A percentile compares a stretch with the other conserved stretches of the same genome.
phyloP scores from a whole-genome alignment of 495 filamentous ascomycete species.

The Penicillium coprophilum region DNA sequence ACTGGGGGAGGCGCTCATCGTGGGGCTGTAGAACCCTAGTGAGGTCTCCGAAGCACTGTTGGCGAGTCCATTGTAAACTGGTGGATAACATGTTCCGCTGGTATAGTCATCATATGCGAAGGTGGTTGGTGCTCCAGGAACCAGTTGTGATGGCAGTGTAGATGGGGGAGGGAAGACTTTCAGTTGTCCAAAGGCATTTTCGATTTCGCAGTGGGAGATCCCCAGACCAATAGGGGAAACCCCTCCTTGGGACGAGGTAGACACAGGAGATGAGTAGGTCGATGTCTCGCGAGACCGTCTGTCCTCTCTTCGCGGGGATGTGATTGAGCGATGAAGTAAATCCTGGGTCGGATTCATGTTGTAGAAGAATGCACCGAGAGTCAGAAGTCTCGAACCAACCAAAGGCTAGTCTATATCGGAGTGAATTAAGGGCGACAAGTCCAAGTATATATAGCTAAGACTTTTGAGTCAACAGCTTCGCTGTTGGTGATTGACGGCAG shows the following conservation, averaged over 20 bases:
- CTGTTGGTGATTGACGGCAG: conserved; percentile 22
- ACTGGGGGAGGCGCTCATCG: conserved; percentile 28
- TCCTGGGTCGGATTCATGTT: conserved; percentile 20
- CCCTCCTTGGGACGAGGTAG: conserved; percentile 15
- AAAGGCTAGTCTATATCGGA: conserved; percentile 15
- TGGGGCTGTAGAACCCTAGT: conserved; percentile 28
- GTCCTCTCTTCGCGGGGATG: conserved; percentile 18
- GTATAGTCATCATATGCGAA: conserved; percentile 20
- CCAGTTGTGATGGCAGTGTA: conserved; percentile 21
- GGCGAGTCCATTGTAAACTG: conserved; percentile 16
- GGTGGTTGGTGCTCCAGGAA: conserved; percentile 17
- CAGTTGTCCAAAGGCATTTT: conserved; percentile 16
- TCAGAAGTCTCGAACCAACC: conserved; percentile 12
- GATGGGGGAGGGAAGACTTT: conserved; percentile 18
- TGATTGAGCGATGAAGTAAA: conserved; percentile 8
- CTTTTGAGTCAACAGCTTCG: conserved; percentile 24
- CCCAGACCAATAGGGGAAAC: conserved; percentile 31
- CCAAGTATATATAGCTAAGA: conserved; percentile 28
- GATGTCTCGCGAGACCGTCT: conserved; percentile 20
- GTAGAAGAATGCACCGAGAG: neutral
- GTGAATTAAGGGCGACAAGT: conserved; percentile 10
- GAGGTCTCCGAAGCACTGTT: conserved; percentile 24
- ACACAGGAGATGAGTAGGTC: conserved; percentile 25
- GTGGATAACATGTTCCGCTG: conserved; percentile 14
- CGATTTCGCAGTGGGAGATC: conserved; percentile 32